These are phyloP conservation scores for Gynostemma pentaphyllum DNA, from an alignment of 306 rosid species.

Conservation along the genomic window DNA sequence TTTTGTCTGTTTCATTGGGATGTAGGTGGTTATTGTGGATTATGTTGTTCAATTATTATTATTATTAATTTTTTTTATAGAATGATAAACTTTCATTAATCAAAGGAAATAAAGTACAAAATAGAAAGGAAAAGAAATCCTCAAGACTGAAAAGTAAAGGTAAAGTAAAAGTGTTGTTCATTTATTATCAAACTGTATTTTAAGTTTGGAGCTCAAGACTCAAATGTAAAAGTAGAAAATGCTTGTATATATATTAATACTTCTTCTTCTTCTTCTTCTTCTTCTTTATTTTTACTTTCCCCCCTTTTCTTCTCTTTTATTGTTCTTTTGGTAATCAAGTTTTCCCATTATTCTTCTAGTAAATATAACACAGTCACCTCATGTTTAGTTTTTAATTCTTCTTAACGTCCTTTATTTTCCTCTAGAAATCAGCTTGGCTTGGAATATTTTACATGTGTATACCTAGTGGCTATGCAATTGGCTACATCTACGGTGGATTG, in stretches of 20 bases:
- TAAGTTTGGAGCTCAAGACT: background rate
- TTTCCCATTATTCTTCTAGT: background rate
- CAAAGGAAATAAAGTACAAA: no score
- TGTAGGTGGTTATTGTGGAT: background rate
- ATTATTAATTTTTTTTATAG: no score
- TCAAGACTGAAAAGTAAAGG: no score
- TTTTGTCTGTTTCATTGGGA: background rate
- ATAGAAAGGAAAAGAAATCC: no score
- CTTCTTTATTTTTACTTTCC: background rate
- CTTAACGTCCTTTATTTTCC: background rate
- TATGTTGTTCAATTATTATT: no score
- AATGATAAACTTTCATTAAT: no score
- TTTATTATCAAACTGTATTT: background rate
- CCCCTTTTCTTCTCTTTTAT: background rate
- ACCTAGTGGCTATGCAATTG: conserved; percentile 87
- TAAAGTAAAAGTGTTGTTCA: no score
- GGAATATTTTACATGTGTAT: conserved; percentile 91
- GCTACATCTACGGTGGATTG: conserved; percentile 87
- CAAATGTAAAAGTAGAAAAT: background rate
- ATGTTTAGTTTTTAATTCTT: conserved; percentile 5
- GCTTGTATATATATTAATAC: background rate
- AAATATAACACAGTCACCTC: conserved; percentile 2
- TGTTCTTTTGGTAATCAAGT: background rate
- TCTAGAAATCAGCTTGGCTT: conserved; percentile 93
- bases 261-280: conserved; percentile 1